Base-by-base conservation (phyloP, 345 rosid genomes). In the Eutrema yunnanense region DNA sequence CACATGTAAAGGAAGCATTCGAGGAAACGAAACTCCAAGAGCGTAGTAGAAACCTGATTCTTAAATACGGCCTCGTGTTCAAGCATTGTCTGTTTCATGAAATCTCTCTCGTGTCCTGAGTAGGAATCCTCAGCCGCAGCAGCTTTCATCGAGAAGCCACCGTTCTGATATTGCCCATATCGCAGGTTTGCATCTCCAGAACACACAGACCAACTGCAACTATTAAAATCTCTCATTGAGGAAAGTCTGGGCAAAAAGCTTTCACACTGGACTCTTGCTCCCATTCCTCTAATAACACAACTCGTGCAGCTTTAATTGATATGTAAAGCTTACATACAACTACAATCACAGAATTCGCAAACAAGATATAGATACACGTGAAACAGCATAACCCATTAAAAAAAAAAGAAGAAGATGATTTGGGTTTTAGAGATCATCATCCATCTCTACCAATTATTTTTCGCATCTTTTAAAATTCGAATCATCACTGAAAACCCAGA, bases 31-130 rank as follows among this genome's bases (percentile, higher is more conserved):
- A 51, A 60, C 58, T 7, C 6, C 6, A 8, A 64, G 65, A 43
- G 14, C 43, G 5, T 12, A 11, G 53, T 13, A 32, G 44, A 41
- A 78, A 93, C 98, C 97, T 94, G 98, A 34, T 84, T 56, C 88
- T 83, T 86, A 68, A 94, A 94, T 27, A 80, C 80, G 27, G 92
- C 87, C 75, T 94, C 98, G 33, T 94, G 98, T 80, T 89, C 84
- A 34, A 94, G 90, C 85, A 94, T 91, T 44, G 81, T 90, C 57
- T 42, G 88, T 83, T 86, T 91, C 79, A 91, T 78, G 44, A 63
- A 58, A 65, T 86, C 91, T 79, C 77, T 91, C 62, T 84, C 91
- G 36, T 81, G 73, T 33, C 75, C 86, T 2, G 81, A 69, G 79
- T 75, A 86, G 12, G 81, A 67, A 79, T 87, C 92, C 12, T 78